Percentiles rank a stretch among this genome's conserved stretches.
Conservation (phyloP, 2,329 filamentous ascomycete species). For the Diaporthe humulicola region DNA sequence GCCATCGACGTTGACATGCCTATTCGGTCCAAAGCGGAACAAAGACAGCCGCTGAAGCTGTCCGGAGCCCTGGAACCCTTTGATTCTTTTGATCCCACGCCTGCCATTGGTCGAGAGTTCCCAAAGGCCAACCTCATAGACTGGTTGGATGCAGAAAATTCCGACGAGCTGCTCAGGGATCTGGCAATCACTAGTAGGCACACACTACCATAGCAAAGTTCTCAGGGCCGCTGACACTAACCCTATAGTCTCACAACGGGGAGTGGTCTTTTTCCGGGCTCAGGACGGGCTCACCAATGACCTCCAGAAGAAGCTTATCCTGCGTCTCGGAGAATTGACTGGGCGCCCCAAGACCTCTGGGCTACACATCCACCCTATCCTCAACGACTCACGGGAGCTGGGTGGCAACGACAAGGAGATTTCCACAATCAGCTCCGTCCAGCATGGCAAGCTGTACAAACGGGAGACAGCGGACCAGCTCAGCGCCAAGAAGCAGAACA, state of each 20-base stretch:
- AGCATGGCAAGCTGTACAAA: conserved; percentile 56
- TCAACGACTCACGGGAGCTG: conserved; percentile 66
- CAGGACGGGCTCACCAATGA: conserved; percentile 70
- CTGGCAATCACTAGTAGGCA: conserved; percentile 74
- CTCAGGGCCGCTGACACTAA: not conserved
- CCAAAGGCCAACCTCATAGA: conserved; percentile 71
- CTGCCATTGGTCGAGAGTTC: conserved; percentile 73
- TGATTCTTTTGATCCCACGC: conserved; percentile 71
- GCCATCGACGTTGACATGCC: conserved; percentile 42
- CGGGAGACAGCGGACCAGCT: conserved; percentile 42
- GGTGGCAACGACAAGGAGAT: conserved; percentile 67
- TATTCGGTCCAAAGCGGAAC: conserved; percentile 37
- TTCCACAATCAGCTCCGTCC: conserved; percentile 69
- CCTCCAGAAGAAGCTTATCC: conserved; percentile 71
- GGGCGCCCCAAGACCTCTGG: conserved; percentile 70
- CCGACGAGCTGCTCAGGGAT: conserved; percentile 74
- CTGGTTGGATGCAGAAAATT: conserved; percentile 70
- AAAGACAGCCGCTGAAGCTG: conserved; percentile 58
- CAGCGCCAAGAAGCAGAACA: conserved; percentile 51
- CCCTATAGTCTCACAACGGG: conserved; percentile 68
- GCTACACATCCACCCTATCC: conserved; percentile 72
- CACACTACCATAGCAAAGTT: not conserved
- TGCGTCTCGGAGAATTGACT: conserved; percentile 69
- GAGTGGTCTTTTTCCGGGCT: conserved; percentile 74
- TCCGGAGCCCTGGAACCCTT: conserved; percentile 65